Base-by-base conservation (phyloP, 352 stramenopile species). In the Phytophthora chlamydospora region DNA sequence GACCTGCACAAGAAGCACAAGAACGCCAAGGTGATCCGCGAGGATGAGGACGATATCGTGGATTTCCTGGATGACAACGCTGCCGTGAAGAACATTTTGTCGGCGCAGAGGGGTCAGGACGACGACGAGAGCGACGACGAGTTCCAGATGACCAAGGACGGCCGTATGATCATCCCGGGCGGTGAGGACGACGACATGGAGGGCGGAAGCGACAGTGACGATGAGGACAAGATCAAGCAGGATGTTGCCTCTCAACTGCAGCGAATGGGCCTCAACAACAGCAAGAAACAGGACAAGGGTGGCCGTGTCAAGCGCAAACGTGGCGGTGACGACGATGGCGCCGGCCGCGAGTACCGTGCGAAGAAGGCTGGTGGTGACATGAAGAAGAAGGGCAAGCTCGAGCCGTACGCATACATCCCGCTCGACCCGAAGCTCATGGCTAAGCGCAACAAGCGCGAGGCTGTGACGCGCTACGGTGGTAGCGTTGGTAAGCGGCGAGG, bases 321-420 rank as follows among this genome's bases (percentile, higher is more conserved):
- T 34, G 78, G 69, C 2, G 64, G 75, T 34, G 87, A 93, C 41
- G 78, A 84, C 29, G 70, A 85, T 33, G 65, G 68, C 50, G 32
- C 32, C 19, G 97, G 97, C 36, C 83, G 91, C 45, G 87, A 97
- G 46, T 99, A 98, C 78, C 94, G 95, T 32, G 87, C 88, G 0
- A 98, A 98, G 81, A 99, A 98, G 78, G 94, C 96, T 14, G 92
- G 93, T 19, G 97, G 97, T 48, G 97, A 99, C 75, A 84, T 98
- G 27, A 98, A 96, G 79, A 98, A 97, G 71, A 98, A 99, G 88
- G 91, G 90, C 71, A 98, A 98, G 77, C 92, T 98, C 29, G 96
- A 99, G 68, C 97, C 97, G 49, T 99, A 98, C 73, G 96, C 97
- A 8, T 99, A 98, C 81, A 98, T 99, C 59, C 96, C 96, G 50